These are phyloP conservation scores for Cytospora piceicola DNA, from an alignment of 2,329 filamentous ascomycete genomes.

Conservation along the genomic window DNA sequence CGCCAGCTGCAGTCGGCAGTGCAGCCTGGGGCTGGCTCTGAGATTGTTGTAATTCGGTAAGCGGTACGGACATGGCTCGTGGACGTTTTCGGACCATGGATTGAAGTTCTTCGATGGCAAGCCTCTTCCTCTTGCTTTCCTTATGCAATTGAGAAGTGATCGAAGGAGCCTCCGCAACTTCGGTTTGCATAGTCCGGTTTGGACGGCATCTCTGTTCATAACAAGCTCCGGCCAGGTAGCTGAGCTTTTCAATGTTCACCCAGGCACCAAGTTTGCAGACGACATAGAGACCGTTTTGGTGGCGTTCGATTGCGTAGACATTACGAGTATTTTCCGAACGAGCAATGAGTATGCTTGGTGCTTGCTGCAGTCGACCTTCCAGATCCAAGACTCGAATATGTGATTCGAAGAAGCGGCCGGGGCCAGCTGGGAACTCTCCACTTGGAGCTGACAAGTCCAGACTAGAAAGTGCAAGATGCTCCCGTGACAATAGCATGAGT, in stretches of 20 bases:
- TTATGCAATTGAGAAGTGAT: conserved; percentile 53
- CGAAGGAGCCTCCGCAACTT: conserved; percentile 35
- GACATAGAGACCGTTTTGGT: conserved; percentile 64
- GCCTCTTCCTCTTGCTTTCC: conserved; percentile 57
- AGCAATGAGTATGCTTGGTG: conserved; percentile 63
- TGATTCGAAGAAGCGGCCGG: conserved; percentile 61
- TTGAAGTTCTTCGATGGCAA: conserved; percentile 67
- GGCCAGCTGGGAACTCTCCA: conserved; percentile 52
- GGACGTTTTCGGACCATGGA: conserved; percentile 60
- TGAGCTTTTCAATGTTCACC: conserved; percentile 63
- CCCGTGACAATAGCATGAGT: conserved; percentile 65
- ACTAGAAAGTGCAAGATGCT: conserved; percentile 62
- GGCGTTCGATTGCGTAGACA: conserved; percentile 68
- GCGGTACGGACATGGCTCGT: conserved; percentile 49
- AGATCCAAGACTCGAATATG: conserved; percentile 66
- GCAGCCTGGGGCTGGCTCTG: conserved; percentile 25
- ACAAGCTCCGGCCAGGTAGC: conserved; percentile 52
- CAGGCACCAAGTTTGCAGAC: conserved; percentile 70
- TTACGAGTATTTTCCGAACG: conserved; percentile 58
- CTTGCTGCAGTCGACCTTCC: conserved; percentile 63
- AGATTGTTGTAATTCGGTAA: conserved; percentile 36
- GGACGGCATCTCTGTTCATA: conserved; percentile 40
- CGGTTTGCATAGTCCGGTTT: conserved; percentile 27
- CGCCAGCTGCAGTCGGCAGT: background rate
- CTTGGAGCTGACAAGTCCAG: conserved; percentile 60